Evolutionary conservation across 2,329 filamentous ascomycete species (phyloP), one percentile per base, ranked within the genome.

Genomic region (Colletotrichum navitas): DNA sequence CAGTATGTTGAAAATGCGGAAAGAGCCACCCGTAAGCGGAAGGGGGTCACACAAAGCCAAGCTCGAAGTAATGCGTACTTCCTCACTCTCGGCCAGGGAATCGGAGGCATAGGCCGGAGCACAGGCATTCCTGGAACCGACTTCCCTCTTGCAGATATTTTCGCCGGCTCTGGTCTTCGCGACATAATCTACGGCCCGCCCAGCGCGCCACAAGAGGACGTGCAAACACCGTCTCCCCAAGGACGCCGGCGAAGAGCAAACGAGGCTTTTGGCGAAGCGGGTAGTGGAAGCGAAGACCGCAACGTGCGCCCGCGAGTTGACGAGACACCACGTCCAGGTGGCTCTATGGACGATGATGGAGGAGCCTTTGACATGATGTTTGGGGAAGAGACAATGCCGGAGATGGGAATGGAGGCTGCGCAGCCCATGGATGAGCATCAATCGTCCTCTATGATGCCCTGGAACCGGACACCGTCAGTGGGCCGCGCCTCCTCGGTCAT

Each of bases 331-430:
- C 55, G 64, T 14, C 60, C 66, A 18, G 43, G 61, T 18, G 66
- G 70, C 29, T 63, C 52, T 12, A 55, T 73, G 14, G 72, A 67
- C 5, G 72, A 67, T 5, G 78, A 78, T 18, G 34, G 51, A 11
- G 45, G 11, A 10, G 78, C 78, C 45, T 79, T 78, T 0, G 74
- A 77, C 4, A 58, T 79, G 11, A 76, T 80, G 2, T 75, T 83
- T 8, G 81, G 80, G n/a, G 79, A 84, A 26, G 81, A 85, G 24
- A 79, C 80, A 0, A 79, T 83, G 59, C 66, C 92, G 26, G 94
- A 97, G 79, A 80, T 93, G 32, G 93, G 91, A 26, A 89, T 93
- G 80, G 89, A 93, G 52, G 92, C 88, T 1, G 88, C 85, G 0
- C 86, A 88, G 0, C 87, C 89, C 10, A 86, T 96, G 64, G 88